phyloP scores from a whole-genome alignment of 805 yeast genomes.

The Spathaspora hagerdaliae region DNA sequence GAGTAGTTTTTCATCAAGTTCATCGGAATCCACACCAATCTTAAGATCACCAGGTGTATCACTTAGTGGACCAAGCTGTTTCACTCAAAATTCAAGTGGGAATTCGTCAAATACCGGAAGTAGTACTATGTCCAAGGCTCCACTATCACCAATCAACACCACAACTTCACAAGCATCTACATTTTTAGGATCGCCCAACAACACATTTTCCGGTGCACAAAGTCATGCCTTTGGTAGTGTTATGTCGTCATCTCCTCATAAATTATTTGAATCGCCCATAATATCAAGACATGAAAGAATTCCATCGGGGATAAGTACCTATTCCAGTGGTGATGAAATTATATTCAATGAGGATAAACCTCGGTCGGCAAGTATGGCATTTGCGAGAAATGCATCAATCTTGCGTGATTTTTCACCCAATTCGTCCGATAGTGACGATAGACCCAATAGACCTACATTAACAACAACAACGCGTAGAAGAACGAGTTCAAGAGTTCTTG shows the following conservation, averaged over 20 bases:
- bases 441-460: slow-evolving; percentile 20
- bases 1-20: slow-evolving; percentile 44
- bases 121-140: slow-evolving; percentile 33
- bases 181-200: slow-evolving; percentile 1
- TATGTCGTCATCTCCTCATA: slow-evolving; percentile 26
- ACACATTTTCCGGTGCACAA: background rate
- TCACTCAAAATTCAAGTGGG: slow-evolving; percentile 2
- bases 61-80: slow-evolving; percentile 13
- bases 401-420: slow-evolving; percentile 42
- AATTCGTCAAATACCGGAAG: slow-evolving; percentile 2
- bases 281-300: slow-evolving; percentile 25
- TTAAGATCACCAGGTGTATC: slow-evolving; percentile 34
- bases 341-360: slow-evolving; percentile 1
- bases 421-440: slow-evolving; percentile 66
- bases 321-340: slow-evolving; percentile 30
- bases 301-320: slow-evolving; percentile 26
- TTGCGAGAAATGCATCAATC: background rate
- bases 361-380: slow-evolving; percentile 3
- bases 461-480: slow-evolving; percentile 45
- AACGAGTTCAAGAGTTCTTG: slow-evolving; percentile 41
- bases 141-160: slow-evolving; percentile 38
- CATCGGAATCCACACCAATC: slow-evolving; percentile 41
- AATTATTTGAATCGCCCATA: slow-evolving; percentile 12
- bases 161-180: background rate
- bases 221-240: background rate